A percentile compares a stretch with the other conserved stretches of the same genome.
These are phyloP conservation scores for Starmerella bombi DNA, from an alignment of 805 yeast genomes.

Conservation along the genomic window DNA sequence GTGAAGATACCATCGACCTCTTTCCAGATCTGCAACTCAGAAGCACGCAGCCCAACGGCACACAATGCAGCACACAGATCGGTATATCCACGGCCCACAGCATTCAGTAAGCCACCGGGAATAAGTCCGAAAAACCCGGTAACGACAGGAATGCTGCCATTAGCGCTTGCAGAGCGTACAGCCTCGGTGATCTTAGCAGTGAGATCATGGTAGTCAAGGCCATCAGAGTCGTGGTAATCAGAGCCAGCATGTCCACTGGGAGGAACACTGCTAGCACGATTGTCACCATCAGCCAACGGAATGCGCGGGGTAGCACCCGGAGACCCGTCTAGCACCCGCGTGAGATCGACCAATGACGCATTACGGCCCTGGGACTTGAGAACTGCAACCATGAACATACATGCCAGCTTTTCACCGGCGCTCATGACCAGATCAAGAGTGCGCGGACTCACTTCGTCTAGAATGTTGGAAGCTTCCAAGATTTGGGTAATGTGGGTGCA, in stretches of 20 bases:
- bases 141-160: conserved; percentile 61
- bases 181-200: conserved; percentile 38
- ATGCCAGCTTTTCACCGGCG: conserved; percentile 84
- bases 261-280: not conserved
- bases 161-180: conserved; percentile 24
- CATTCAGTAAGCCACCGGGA: conserved; percentile 88
- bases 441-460: conserved; percentile 82
- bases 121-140: conserved; percentile 93
- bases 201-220: conserved; percentile 48
- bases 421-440: conserved; percentile 85
- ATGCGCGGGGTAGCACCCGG: conserved; percentile 1
- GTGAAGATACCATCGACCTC: conserved; percentile 98
- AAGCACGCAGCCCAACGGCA: conserved; percentile 86
- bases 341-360: conserved; percentile 67
- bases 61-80: conserved; percentile 94
- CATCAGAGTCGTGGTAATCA: conserved; percentile 34
- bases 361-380: conserved; percentile 71
- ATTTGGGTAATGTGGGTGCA: conserved; percentile 54
- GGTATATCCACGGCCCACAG: conserved; percentile 96
- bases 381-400: conserved; percentile 75
- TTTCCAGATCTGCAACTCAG: conserved; percentile 95
- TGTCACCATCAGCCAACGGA: conserved; percentile 31
- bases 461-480: conserved; percentile 73
- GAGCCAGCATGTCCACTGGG: conserved; percentile 22
- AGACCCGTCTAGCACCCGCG: conserved; percentile 38